Base-by-base conservation (phyloP, 345 rosid species). In the Salix koriyanagi region DNA sequence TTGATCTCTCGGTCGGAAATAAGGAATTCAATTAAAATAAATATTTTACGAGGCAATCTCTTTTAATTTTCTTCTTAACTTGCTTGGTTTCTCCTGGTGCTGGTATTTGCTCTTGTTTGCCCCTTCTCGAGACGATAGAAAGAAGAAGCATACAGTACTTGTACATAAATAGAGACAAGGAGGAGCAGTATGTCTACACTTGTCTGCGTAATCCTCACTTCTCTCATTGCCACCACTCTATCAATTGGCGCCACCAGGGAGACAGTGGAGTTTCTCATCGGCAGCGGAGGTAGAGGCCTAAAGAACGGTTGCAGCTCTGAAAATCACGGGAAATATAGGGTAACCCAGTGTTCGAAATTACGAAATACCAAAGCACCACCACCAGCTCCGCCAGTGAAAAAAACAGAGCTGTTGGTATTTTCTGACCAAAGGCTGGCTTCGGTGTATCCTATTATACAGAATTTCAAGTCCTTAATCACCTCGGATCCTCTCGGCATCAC, bases 381-480 rank as follows among this genome's bases (percentile, higher is more conserved):
- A 23, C 75, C 85, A 52, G 39, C 75, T 69, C 76, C 67, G 1
- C 80, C 85, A 23, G 77, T 81, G 16, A 30, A 60, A 4, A 34
- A 34, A n/a, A 67, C 72, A 5, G 74, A 78, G 16, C 67, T 82
- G 70, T 70, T 89, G 39, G 50, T 67, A 41, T 92, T 94, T 76
- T 74, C 78, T 48, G 97, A 94, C 77, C 82, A 85, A 72, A 92
- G 93, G 82, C 91, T 94, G 56, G 93, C 93, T 1, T 54, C 75
- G 9, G 86, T 89, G n/a, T 91, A 90, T 86, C 90, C 98, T 15
- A 73, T 89, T 6, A 90, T 94, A 84, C 98, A 94, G 65, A 84
- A 83, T 2, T 92, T 94, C 81, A 92, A 88, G 85, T 92, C 91
- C 69, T 73, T 72, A 42, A 87, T 92, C 78, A 85, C 92, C 30